Conservation (phyloP, 352 stramenopile genomes). For the Phytophthora syringae region DNA sequence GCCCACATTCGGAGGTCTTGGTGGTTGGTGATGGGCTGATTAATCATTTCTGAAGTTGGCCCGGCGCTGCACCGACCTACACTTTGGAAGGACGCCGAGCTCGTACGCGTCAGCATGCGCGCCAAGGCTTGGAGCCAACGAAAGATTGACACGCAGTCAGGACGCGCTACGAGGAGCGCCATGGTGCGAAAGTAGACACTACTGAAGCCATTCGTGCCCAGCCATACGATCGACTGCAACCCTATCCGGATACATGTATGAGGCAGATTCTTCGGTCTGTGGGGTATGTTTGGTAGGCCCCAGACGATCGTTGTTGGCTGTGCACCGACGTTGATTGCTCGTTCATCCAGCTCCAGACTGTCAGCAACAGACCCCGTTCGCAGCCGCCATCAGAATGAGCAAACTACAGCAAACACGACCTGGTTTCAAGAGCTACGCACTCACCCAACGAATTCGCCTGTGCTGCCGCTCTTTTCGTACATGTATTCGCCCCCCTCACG, state of each 20-base stretch:
- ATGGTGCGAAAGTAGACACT: too few relatives aligned
- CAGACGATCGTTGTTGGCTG: too few relatives aligned
- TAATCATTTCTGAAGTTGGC: constrained; percentile 39
- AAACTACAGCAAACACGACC: not conserved
- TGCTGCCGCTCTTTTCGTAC: constrained; percentile 21
- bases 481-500: not conserved
- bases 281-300: too few relatives aligned
- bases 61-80: constrained; percentile 10
- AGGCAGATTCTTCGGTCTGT: too few relatives aligned
- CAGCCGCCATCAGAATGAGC: too few relatives aligned
- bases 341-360: too few relatives aligned
- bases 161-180: not conserved
- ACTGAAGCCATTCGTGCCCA: too few relatives aligned
- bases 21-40: constrained; percentile 16
- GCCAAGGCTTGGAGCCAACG: not conserved
- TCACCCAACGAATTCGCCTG: too few relatives aligned
- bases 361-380: constrained; percentile 9
- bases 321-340: too few relatives aligned
- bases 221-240: too few relatives aligned
- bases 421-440: constrained; percentile 15
- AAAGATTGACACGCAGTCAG: not conserved
- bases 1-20: not conserved
- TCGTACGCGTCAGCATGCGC: not conserved
- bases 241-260: too few relatives aligned
- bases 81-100: too few relatives aligned